These are phyloP conservation scores for Pythium myriotylum DNA, from an alignment of 352 stramenopile species.

Conservation along the genomic window DNA sequence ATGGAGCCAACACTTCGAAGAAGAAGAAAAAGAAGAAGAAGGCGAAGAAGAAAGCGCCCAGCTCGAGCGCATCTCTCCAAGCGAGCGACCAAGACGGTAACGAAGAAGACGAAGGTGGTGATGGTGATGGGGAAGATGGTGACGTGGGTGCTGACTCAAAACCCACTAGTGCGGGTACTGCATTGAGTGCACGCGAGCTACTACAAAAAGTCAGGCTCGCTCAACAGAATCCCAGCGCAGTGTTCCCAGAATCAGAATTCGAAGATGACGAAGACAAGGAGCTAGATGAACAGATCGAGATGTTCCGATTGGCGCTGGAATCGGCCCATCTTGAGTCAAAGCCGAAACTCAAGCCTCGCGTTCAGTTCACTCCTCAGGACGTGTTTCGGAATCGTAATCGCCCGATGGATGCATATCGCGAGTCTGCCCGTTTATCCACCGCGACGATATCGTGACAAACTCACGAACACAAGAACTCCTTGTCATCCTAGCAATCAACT, in stretches of 20 bases:
- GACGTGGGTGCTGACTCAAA: background rate
- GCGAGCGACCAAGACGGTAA: conserved; percentile 21
- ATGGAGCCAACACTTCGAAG: conserved; percentile 28
- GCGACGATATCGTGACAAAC: conserved; percentile 15
- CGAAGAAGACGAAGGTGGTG: conserved; percentile 18
- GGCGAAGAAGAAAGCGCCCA: conserved; percentile 55
- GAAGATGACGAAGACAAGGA: conserved; percentile 82
- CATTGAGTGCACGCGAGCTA: conserved; percentile 24
- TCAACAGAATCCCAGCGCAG: conserved; percentile 69
- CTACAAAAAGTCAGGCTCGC: conserved; percentile 70
- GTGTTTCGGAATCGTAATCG: conserved; percentile 78
- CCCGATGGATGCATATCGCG: conserved; percentile 20
- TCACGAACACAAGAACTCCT: background rate
- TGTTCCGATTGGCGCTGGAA: conserved; percentile 76
- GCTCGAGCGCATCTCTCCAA: conserved; percentile 16
- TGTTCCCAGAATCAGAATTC: conserved; percentile 82
- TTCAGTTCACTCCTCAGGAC: conserved; percentile 73
- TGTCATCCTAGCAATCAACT: no score
- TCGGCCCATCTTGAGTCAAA: conserved; percentile 67
- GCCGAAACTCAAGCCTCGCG: conserved; percentile 56
- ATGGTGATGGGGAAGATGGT: conserved; percentile 14
- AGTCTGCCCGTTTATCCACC: conserved; percentile 22
- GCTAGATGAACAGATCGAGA: conserved; percentile 73
- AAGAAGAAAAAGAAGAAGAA: conserved; percentile 82
- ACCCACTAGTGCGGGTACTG: background rate